These are phyloP conservation scores for Pyrus hybrid DNA, from an alignment of 331 rosid species.

Conservation along the genomic window DNA sequence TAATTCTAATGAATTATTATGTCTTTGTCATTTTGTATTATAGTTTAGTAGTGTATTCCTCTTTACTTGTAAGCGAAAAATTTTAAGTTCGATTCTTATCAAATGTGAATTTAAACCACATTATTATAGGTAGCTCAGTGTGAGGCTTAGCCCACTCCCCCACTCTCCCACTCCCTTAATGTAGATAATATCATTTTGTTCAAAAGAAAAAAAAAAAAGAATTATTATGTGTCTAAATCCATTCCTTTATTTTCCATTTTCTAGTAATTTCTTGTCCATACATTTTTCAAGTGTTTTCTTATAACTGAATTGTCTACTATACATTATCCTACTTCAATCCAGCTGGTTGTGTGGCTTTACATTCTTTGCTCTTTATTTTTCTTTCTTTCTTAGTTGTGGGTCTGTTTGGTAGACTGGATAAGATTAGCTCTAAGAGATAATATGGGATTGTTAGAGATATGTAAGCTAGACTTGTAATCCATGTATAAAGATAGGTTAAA, in stretches of 20 bases:
- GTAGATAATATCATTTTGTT: no score
- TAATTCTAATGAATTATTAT: neutral
- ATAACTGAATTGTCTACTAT: neutral
- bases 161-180: no score
- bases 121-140: no score
- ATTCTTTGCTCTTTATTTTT: neutral
- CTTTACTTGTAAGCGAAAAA: rapidly evolving
- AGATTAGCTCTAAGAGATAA: no score
- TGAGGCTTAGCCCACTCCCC: no score
- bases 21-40: neutral
- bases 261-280: neutral
- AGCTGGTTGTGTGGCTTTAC: neutral
- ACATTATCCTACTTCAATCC: neutral
- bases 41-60: rapidly evolving
- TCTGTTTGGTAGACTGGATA: no score
- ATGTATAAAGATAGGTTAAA: no score
- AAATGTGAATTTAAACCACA: no score
- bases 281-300: neutral
- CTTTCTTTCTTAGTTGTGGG: no score
- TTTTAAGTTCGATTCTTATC: no score
- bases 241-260: neutral
- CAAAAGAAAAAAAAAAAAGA: neutral
- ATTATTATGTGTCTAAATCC: neutral
- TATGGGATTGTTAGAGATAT: no score
- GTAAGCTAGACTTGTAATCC: no score